These are phyloP conservation scores for Lactarius hatsudake DNA, from an alignment of 768 basidiomycete species.

Conservation along the genomic window DNA sequence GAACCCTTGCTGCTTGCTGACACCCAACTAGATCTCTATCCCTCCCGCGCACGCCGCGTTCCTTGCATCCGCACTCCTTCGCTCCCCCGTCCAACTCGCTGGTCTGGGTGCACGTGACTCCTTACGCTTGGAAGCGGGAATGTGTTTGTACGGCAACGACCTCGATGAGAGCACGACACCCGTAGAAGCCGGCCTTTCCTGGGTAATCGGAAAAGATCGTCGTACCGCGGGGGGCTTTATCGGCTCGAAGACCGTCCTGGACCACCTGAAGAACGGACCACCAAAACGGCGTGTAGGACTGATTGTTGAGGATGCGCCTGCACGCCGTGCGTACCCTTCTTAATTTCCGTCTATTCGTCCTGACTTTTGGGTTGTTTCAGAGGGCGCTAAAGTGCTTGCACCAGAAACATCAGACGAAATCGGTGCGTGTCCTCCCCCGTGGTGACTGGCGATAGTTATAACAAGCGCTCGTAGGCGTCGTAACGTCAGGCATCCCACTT, in stretches of 20 bases:
- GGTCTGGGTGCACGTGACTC: constrained; percentile 93
- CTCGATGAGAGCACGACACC: constrained; percentile 83
- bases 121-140: constrained; percentile 91
- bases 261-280: constrained; percentile 79
- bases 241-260: constrained; percentile 68
- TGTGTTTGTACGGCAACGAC: constrained; percentile 96
- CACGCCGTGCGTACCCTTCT: constrained; percentile 57
- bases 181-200: constrained; percentile 86
- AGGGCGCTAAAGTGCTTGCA: constrained; percentile 73
- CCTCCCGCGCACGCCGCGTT: constrained; percentile 73
- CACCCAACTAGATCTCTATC: constrained; percentile 68
- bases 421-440: constrained; percentile 43
- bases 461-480: constrained; percentile 44
- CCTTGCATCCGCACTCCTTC: constrained; percentile 61
- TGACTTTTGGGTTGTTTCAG: constrained; percentile 37
- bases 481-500: constrained; percentile 90
- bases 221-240: constrained; percentile 71
- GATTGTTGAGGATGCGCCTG: constrained; percentile 79
- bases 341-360: neutral
- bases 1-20: neutral
- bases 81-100: constrained; percentile 70
- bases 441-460: constrained; percentile 15
- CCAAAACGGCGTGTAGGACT: constrained; percentile 77
- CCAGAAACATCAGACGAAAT: constrained; percentile 54
- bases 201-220: constrained; percentile 93